Evolutionary conservation across 1,284 basidiomycete species (phyloP).

Genomic region (Termitomyces sp.): DNA sequence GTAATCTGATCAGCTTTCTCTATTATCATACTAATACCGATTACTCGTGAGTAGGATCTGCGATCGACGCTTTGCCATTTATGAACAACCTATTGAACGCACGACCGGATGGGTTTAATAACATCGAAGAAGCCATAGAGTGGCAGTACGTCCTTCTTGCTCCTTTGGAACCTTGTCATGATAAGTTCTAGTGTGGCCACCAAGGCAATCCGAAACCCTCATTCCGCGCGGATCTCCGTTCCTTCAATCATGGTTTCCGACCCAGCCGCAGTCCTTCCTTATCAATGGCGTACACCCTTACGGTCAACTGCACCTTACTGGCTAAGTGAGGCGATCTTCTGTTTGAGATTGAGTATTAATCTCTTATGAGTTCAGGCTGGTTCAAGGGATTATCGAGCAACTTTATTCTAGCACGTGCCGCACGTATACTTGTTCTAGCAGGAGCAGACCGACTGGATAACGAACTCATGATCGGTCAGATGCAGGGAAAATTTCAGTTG

Average conservation of each 20-base stretch:
- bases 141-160: slow-evolving; percentile 79
- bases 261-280: slow-evolving; percentile 33
- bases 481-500: slow-evolving; percentile 98
- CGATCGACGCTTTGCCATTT: slow-evolving; percentile 84
- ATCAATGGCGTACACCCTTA: slow-evolving; percentile 83
- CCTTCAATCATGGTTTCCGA: slow-evolving; percentile 68
- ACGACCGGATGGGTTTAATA: slow-evolving; percentile 81
- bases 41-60: slow-evolving; percentile 61
- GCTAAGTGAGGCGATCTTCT: slow-evolving; percentile 53
- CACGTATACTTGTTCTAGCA: slow-evolving; percentile 85
- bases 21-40: background rate
- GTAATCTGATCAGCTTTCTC: slow-evolving; percentile 30
- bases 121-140: slow-evolving; percentile 79
- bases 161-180: slow-evolving; percentile 5
- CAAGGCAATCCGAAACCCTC: slow-evolving; percentile 72
- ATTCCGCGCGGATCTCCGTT: slow-evolving; percentile 82
- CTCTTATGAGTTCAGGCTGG: slow-evolving; percentile 60
- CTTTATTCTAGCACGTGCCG: slow-evolving; percentile 76
- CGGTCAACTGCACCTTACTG: slow-evolving; percentile 86
- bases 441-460: slow-evolving; percentile 91
- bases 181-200: slow-evolving; percentile 53
- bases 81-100: slow-evolving; percentile 89
- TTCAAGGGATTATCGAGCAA: slow-evolving; percentile 77
- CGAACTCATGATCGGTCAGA: slow-evolving; percentile 96
- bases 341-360: background rate